Base-by-base conservation (phyloP, 306 rosid species). In the Trichosanthes cucumerina region DNA sequence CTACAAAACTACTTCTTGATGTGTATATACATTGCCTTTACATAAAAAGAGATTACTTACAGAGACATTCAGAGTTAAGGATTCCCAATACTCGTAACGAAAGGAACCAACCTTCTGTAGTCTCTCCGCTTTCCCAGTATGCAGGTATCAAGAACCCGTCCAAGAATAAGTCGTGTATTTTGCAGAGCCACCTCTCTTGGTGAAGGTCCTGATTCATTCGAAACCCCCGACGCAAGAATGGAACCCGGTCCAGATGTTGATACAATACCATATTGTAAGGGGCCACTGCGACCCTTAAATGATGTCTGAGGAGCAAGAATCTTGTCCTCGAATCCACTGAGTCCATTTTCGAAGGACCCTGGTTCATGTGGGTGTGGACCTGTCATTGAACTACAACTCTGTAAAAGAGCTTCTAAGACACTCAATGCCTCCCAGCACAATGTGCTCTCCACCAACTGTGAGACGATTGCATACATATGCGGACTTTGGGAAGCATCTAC, bases 401-500 rank as follows among this genome's bases (percentile, higher is more conserved):
- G 97, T 79, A 96, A 79, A 85, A 96, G 99, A 47, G 99, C 99
- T 85, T 96, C 99, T 79, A 96, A 82, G 70, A 96, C 99, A 39
- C 99, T 91, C 18, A 93, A 88, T 41, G 99, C 99, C 64, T 96
- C 99, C 99, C 96, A 93, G 84, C 96, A 96, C 81, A 93, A 79
- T 39, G 98, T 91, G 91, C 99, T 96, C 88, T 96, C 99, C 34
- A 96, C 97, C 86, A 92, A 84, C 83, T 96, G 99, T 77, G 99
- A 96, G 53, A 96, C 99, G 31, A 91, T 86, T 33, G 99, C 96
- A 74, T 91, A 96, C 88, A 96, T 96, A 80, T 96, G 99, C 2
- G 99, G 98, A 81, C 99, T 96, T 84, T 96, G 99, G 36, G 99
- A 87, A 54, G 98, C 98, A 80, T 96, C 99, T 90, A 96, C 88